These are phyloP conservation scores for Ogataea paraovalis DNA, from an alignment of 805 yeast species.

Conservation along the genomic window DNA sequence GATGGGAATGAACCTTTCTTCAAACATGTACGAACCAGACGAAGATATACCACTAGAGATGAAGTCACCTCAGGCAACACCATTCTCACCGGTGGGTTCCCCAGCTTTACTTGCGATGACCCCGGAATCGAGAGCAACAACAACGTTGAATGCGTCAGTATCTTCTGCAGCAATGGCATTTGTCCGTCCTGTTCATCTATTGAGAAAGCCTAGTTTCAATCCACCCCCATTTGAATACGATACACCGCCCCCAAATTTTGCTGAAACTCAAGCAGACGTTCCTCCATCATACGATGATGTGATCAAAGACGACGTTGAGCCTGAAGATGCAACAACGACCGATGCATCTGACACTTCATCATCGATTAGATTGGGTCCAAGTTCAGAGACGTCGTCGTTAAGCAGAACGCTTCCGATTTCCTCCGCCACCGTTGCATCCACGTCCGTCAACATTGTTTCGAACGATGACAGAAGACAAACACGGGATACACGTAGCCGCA, in stretches of 20 bases:
- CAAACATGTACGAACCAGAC: constrained; percentile 54
- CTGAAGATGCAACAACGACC: not conserved
- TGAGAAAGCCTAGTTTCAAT: constrained; percentile 15
- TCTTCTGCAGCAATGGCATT: constrained; percentile 40
- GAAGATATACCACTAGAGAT: constrained; percentile 40
- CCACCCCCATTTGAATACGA: constrained; percentile 21
- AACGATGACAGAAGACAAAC: not conserved
- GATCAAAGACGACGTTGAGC: constrained; percentile 7
- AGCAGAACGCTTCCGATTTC: constrained; percentile 2
- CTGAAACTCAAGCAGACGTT: constrained; percentile 18
- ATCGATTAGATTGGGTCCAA: not conserved
- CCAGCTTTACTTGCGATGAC: constrained; percentile 29
- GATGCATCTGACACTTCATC: not conserved
- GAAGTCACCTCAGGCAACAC: constrained; percentile 63
- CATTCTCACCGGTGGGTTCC: constrained; percentile 43
- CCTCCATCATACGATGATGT: constrained; percentile 31
- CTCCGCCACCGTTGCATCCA: constrained; percentile 16
- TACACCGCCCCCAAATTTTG: constrained; percentile 29
- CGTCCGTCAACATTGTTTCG: constrained; percentile 1
- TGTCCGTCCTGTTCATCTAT: constrained; percentile 19
- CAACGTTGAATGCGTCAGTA: constrained; percentile 2
- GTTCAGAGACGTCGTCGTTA: not conserved
- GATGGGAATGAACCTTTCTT: constrained; percentile 28
- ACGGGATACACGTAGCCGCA: not conserved
- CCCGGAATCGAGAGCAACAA: constrained; percentile 23